A percentile compares a stretch with the other conserved stretches of the same genome.
phyloP scores from a whole-genome alignment of 2,329 filamentous ascomycete species.

The Phaeosphaeria sp. region DNA sequence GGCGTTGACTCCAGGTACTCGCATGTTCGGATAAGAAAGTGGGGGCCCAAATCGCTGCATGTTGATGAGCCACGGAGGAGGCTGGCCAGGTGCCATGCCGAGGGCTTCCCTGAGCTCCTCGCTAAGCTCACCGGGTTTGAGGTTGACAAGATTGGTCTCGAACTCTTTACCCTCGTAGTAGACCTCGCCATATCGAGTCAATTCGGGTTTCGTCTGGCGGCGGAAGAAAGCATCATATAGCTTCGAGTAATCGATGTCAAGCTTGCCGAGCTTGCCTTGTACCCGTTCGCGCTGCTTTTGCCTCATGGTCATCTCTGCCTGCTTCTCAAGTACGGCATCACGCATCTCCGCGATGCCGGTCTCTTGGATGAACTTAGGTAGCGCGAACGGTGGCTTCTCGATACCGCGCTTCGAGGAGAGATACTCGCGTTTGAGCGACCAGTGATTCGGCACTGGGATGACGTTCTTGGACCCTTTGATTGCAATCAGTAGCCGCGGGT shows the following conservation, averaged over 20 bases:
- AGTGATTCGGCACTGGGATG: conserved; percentile 91
- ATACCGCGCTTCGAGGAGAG: conserved; percentile 96
- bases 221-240: conserved; percentile 98
- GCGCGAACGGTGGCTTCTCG: conserved; percentile 89
- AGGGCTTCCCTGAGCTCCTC: conserved; percentile 91
- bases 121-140: conserved; percentile 87
- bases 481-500: conserved; percentile 87
- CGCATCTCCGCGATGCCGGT: conserved; percentile 98
- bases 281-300: conserved; percentile 96
- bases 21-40: conserved; percentile 92
- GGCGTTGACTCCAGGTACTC: conserved; percentile 92
- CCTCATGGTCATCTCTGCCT: conserved; percentile 88
- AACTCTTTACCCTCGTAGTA: conserved; percentile 99
- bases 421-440: conserved; percentile 96
- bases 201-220: conserved; percentile 92
- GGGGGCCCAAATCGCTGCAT: conserved; percentile 93
- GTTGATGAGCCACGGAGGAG: conserved; percentile 96
- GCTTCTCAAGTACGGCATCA: conserved; percentile 93
- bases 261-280: conserved; percentile 92
- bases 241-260: conserved; percentile 98
- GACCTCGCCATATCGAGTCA: conserved; percentile 97
- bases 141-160: conserved; percentile 90
- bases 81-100: conserved; percentile 89
- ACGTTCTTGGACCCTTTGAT: conserved; percentile 96
- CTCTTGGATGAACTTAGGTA: conserved; percentile 96